These are phyloP conservation scores for Aspergillus texensis DNA, from an alignment of 2,329 filamentous ascomycete genomes.

Conservation along the genomic window DNA sequence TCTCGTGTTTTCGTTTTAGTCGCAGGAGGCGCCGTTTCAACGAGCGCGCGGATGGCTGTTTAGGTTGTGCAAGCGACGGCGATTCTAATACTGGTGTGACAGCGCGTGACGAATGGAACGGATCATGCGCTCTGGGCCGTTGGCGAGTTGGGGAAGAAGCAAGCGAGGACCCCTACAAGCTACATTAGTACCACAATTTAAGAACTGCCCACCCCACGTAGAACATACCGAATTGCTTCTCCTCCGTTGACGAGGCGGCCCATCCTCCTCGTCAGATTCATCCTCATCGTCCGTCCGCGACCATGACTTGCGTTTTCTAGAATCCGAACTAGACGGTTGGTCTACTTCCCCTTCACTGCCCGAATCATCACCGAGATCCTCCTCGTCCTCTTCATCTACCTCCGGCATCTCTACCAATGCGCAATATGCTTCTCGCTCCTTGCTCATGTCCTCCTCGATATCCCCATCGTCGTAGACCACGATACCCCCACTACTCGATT, in stretches of 20 bases:
- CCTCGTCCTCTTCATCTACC: slow-evolving; percentile 72
- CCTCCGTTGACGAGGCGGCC: slow-evolving; percentile 75
- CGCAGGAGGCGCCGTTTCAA: slow-evolving; percentile 74
- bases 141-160: slow-evolving; percentile 45
- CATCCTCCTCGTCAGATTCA: slow-evolving; percentile 68
- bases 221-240: slow-evolving; percentile 79
- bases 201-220: background rate
- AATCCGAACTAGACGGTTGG: slow-evolving; percentile 34
- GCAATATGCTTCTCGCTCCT: slow-evolving; percentile 79
- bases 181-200: slow-evolving; percentile 15
- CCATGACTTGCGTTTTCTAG: slow-evolving; percentile 78
- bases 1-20: slow-evolving; percentile 76
- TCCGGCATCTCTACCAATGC: slow-evolving; percentile 91
- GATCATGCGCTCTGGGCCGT: slow-evolving; percentile 42
- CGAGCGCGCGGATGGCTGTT: slow-evolving; percentile 69
- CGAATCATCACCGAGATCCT: slow-evolving; percentile 59
- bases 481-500: slow-evolving; percentile 79
- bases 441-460: slow-evolving; percentile 76
- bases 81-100: slow-evolving; percentile 47
- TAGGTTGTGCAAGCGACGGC: slow-evolving; percentile 47
- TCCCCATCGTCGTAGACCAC: slow-evolving; percentile 96
- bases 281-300: slow-evolving; percentile 71
- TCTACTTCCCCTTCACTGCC: slow-evolving; percentile 63
- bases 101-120: slow-evolving; percentile 50
- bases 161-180: slow-evolving; percentile 42